Conservation (phyloP, 108 stramenopile genomes). For the Skeletonema grethae region DNA sequence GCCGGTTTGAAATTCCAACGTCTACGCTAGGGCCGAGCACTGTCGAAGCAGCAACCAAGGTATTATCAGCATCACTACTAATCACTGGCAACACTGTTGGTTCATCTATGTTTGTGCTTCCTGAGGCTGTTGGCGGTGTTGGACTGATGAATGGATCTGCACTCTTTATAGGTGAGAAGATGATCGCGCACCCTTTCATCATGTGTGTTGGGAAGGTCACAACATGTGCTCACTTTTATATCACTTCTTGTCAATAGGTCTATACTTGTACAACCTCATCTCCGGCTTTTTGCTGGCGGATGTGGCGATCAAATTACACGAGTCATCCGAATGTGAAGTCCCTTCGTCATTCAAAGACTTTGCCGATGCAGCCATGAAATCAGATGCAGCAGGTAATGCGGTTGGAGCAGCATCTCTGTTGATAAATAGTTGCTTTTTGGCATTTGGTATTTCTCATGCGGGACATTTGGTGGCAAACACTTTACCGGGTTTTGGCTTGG, state of each 20-base stretch:
- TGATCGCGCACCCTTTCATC: background rate
- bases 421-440: constrained; percentile 59
- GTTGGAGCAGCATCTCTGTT: constrained; percentile 55
- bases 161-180: constrained; percentile 50
- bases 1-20: background rate
- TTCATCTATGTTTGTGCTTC: constrained; percentile 66
- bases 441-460: constrained; percentile 57
- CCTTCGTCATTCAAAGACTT: constrained; percentile 77
- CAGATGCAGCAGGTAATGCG: constrained; percentile 33
- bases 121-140: constrained; percentile 59
- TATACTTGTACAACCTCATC: constrained; percentile 67
- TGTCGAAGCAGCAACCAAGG: constrained; percentile 13
- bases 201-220: background rate
- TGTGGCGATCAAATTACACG: constrained; percentile 75
- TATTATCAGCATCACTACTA: constrained; percentile 60
- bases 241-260: constrained; percentile 12
- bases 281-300: constrained; percentile 73
- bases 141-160: constrained; percentile 53
- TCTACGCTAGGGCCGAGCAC: background rate
- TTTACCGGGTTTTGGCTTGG: constrained; percentile 35
- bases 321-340: constrained; percentile 51
- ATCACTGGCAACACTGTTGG: constrained; percentile 85
- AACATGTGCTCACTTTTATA: background rate
- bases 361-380: constrained; percentile 58
- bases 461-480: constrained; percentile 38